phyloP scores from a whole-genome alignment of 2,329 filamentous ascomycete genomes.

The Fusarium temperatum region DNA sequence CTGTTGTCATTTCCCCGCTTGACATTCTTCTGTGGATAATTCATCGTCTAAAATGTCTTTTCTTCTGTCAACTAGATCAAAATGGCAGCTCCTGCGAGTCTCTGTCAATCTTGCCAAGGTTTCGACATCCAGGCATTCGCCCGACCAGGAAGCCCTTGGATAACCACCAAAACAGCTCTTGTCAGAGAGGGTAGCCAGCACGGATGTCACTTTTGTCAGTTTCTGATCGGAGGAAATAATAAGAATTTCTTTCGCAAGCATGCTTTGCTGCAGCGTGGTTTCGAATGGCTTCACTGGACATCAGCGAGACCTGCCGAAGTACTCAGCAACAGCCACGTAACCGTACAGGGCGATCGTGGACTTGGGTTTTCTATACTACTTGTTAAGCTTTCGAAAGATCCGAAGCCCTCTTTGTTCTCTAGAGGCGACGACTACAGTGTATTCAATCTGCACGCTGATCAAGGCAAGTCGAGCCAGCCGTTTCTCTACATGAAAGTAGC shows the following conservation, averaged over 20 bases:
- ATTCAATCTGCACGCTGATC: neutral
- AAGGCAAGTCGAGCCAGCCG: too few species aligned
- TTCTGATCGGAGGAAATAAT: accelerated
- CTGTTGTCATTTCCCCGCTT: neutral
- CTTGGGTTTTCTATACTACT: accelerated
- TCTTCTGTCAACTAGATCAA: too few species aligned
- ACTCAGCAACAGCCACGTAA: too few species aligned
- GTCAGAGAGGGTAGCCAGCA: neutral
- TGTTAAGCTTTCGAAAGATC: neutral
- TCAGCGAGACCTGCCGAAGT: too few species aligned
- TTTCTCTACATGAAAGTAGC: too few species aligned
- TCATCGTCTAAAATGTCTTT: too few species aligned
- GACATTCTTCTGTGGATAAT: accelerated
- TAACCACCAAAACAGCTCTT: accelerated
- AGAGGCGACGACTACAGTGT: accelerated
- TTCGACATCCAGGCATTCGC: neutral
- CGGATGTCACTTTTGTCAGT: neutral
- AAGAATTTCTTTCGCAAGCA: accelerated
- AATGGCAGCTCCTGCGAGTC: accelerated
- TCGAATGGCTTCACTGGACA: neutral
- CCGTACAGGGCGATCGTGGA: too few species aligned
- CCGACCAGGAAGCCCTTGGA: neutral
- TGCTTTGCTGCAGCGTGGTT: accelerated
- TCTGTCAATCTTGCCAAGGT: neutral
- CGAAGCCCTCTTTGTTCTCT: neutral